Evolutionary conservation across 2,329 filamentous ascomycete species (phyloP), one percentile per base, ranked within the genome.

Genomic region (Epichloe amarillans): DNA sequence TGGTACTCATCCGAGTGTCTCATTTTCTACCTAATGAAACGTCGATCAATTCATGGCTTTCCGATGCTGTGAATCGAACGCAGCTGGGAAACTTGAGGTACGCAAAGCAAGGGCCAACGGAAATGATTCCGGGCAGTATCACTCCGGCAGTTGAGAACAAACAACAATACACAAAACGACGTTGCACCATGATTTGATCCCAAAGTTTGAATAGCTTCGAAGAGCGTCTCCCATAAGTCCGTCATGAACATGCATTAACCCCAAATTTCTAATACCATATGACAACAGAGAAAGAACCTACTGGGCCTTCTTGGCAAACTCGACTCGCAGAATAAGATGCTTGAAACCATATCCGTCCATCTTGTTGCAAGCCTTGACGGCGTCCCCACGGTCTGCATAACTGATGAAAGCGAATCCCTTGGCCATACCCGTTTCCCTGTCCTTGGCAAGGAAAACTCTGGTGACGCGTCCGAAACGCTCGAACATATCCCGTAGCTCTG

Each of bases 391-490:
- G 69, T 98, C 93, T 54, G 85, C 87, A 66, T 93, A 98, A 70
- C 88, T 95, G 76, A 98, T 95, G 69, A 98, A 98, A 26, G 94
- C 94, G 68, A 98, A 98, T 56, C 93, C 93, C 82, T 98, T 98
- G 61, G 93, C 93, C 67, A 91, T 75, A 54, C 89, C 88, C 40
- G 93, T 98, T 63, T 98, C 93, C 66, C 93, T 79, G 74, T 98
- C 93, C 79, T 96, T 97, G 62, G 93, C 93, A 63, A 98, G 72
- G 78, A 98, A 98, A 47, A 98, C 93, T 69, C 93, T 83, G 52
- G 91, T 97, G 65, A 98, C 93, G 60, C 90, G 87, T 64, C 93
- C 93, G 68, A 93, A 96, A 60, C 93, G 83, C 75, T 95, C 90
- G 76, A 98, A 98, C 82, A 98, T 90, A 68, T 95, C 89, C 66